phyloP scores from a whole-genome alignment of 2,329 filamentous ascomycete species.

The Escovopsis sp. region DNA sequence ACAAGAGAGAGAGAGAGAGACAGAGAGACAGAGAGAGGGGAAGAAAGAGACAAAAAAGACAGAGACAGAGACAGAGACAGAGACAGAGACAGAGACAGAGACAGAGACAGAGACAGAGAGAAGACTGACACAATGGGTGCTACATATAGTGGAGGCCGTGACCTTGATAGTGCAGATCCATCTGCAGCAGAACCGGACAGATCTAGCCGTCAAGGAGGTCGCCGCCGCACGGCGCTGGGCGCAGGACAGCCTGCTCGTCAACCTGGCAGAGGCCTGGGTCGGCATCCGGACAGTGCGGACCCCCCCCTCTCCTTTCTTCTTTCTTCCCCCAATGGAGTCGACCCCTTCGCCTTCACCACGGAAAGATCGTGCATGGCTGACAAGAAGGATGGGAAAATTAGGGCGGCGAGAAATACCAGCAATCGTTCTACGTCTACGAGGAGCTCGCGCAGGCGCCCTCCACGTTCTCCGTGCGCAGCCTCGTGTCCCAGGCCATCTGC shows the following conservation, averaged over 20 bases:
- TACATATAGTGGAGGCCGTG: constrained; percentile 48
- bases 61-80: no score
- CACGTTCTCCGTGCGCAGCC: constrained; percentile 57
- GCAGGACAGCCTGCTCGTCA: constrained; percentile 85
- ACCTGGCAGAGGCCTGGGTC: constrained; percentile 91
- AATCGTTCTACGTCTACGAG: constrained; percentile 94
- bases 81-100: no score
- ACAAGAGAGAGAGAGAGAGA: no score
- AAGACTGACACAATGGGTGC: no score
- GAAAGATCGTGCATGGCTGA: no score
- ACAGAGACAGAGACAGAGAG: no score
- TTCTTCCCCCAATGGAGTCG: no score
- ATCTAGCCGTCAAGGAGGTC: constrained; percentile 83
- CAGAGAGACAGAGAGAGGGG: no score
- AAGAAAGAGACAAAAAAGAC: no score
- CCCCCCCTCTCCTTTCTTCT: no score
- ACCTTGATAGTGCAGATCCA: constrained; percentile 86
- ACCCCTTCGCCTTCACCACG: no score
- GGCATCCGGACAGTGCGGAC: constrained; percentile 68
- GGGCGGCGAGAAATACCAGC: constrained; percentile 92
- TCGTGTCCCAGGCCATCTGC: constrained; percentile 78
- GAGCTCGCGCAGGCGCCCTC: constrained; percentile 81
- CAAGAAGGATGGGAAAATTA: no score
- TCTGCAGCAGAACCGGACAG: constrained; percentile 77
- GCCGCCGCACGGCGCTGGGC: constrained; percentile 79